A percentile compares a stretch with the other conserved stretches of the same genome.
Conservation (phyloP, 108 stramenopile species). For the Cyclotella sp. region DNA sequence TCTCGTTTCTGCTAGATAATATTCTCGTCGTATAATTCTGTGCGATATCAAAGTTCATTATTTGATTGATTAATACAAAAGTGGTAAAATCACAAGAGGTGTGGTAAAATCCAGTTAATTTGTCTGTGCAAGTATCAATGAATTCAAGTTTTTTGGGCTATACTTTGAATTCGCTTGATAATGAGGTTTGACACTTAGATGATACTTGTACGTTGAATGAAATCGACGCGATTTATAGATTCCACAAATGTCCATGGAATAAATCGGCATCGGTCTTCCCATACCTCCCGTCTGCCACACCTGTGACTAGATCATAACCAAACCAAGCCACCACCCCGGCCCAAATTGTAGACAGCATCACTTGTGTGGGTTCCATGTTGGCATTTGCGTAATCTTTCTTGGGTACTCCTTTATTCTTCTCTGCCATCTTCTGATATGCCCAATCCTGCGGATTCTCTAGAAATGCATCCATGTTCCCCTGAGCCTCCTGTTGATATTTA, state of each 20-base stretch:
- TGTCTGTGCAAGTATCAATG: too few relatives aligned
- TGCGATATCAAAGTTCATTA: too few relatives aligned
- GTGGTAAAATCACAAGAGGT: too few relatives aligned
- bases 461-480: conserved; percentile 82
- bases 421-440: conserved; percentile 43
- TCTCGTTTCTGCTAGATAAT: not conserved
- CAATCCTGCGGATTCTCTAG: conserved; percentile 62
- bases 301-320: conserved; percentile 47
- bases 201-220: too few relatives aligned
- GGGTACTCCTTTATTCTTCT: conserved; percentile 27
- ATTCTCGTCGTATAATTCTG: too few relatives aligned
- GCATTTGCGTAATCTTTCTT: conserved; percentile 50
- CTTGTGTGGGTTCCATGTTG: conserved; percentile 44
- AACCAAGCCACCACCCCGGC: conserved; percentile 41
- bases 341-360: conserved; percentile 36
- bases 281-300: conserved; percentile 46
- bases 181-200: too few relatives aligned
- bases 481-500: conserved; percentile 41
- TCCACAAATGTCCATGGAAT: conserved; percentile 52
- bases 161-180: too few relatives aligned
- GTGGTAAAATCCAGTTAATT: too few relatives aligned
- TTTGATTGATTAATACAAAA: too few relatives aligned
- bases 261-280: conserved; percentile 29
- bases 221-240: not conserved
- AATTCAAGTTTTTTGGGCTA: too few relatives aligned